A percentile compares a stretch with the other conserved stretches of the same genome.
Conservation (phyloP, 768 basidiomycete genomes). For the Plicaturopsis crispa region DNA sequence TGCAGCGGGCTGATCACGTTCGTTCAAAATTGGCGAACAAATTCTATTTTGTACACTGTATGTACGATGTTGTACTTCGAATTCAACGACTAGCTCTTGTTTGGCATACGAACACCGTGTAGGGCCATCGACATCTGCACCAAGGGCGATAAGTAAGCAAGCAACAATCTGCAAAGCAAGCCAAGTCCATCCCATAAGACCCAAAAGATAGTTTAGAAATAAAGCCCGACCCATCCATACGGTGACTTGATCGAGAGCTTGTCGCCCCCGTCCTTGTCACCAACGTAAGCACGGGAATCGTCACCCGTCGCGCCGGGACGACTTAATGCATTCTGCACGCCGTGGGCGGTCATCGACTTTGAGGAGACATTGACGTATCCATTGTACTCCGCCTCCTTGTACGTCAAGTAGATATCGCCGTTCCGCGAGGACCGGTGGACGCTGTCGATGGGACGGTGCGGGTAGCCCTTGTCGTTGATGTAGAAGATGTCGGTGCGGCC, state of each 20-base stretch:
- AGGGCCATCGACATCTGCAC: no score
- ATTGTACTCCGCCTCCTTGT: slow-evolving; percentile 40
- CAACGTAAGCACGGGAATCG: slow-evolving; percentile 14
- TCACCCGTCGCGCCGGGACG: slow-evolving; percentile 5
- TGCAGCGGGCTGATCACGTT: no score
- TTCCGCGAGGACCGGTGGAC: slow-evolving; percentile 40
- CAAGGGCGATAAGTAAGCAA: no score
- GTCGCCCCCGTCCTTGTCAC: slow-evolving; percentile 21
- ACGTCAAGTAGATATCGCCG: slow-evolving; percentile 50
- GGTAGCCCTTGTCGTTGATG: slow-evolving; percentile 26
- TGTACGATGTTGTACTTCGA: no score
- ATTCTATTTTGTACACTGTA: no score
- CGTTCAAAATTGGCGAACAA: no score
- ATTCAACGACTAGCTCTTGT: no score
- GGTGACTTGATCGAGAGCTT: slow-evolving; percentile 13
- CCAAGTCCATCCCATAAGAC: background rate
- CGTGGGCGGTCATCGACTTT: slow-evolving; percentile 21
- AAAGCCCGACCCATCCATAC: slow-evolving; percentile 20
- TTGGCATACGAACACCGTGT: no score
- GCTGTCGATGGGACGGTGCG: slow-evolving; percentile 39
- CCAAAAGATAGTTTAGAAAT: slow-evolving; percentile 13
- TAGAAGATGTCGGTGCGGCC: slow-evolving; percentile 47
- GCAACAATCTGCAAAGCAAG: no score
- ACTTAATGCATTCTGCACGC: slow-evolving; percentile 13
- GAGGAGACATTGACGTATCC: slow-evolving; percentile 39